Evolutionary conservation across 495 filamentous ascomycete genomes (phyloP).

Genomic region (Zalerion maritima): DNA sequence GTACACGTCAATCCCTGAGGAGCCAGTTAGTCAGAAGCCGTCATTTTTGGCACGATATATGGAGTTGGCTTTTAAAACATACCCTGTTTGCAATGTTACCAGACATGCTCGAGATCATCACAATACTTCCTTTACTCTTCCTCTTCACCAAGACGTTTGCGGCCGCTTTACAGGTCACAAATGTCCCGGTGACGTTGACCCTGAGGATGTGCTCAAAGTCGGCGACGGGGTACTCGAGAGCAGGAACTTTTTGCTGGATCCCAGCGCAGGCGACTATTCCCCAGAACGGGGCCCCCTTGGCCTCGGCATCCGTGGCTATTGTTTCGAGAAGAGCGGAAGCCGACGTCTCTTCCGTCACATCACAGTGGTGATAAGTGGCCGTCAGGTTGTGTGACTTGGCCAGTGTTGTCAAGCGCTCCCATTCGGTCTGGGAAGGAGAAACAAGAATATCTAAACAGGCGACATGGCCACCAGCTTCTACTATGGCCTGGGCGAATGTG

Average conservation of each 20-base stretch:
- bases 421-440: background rate
- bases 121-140: conserved; percentile 9
- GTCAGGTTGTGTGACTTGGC: background rate
- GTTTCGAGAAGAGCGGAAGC: background rate
- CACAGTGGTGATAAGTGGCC: conserved; percentile 1
- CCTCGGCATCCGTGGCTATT: conserved; percentile 1
- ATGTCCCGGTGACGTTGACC: conserved; percentile 4
- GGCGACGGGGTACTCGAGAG: conserved; percentile 1
- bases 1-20: conserved; percentile 7
- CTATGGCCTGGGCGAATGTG: conserved; percentile 1
- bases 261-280: conserved; percentile 3
- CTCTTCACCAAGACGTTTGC: conserved; percentile 2
- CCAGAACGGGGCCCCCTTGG: background rate
- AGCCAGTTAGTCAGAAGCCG: no score
- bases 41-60: no score
- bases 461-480: conserved; percentile 4
- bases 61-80: no score
- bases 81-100: conserved; percentile 8
- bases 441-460: conserved; percentile 4
- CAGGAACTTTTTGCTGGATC: conserved; percentile 3
- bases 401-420: conserved; percentile 1
- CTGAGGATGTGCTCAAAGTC: conserved; percentile 4
- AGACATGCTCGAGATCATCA: conserved; percentile 12
- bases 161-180: conserved; percentile 1
- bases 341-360: conserved; percentile 1